Base-by-base conservation (phyloP, 2,329 filamentous ascomycete genomes). In the Trichoderma lentiforme region DNA sequence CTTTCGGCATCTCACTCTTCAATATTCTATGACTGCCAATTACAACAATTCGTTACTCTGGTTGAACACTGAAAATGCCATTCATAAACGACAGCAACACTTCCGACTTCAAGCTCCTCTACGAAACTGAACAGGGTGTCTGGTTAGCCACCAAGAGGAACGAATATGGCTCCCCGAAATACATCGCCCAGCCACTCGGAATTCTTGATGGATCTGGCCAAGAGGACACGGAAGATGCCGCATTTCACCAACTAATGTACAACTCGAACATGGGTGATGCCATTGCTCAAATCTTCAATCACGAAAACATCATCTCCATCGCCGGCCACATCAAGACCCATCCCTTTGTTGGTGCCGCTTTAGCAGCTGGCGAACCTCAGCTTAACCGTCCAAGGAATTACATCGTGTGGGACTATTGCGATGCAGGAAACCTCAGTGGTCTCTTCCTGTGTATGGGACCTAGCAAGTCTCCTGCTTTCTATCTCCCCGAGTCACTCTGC, bases 371-470 rank as follows among this genome's bases (percentile, higher is more conserved):
- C 71, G 61, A 74, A 61, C 32, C 36, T 61, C 15, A 57, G 30
- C 26, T n/a, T 9, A n/a, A 7, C 26, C 72, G 34, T 9, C 77
- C 72, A 68, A 79, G 79, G 18, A 73, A 80, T 61, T 79, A 83
- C 72, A 76, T 85, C 18, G 78, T 88, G 26, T 88, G 83, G 83
- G 87, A 89, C 76, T 84, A 82, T 70, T 87, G 86, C 78, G 84
- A 87, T 72, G 86, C 83, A 5, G 86, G 86, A 39, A 85, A 81
- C 53, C 81, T 89, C 43, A 80, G 81, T 28, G 80, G 81, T 34
- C 74, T 88, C 12, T 79, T 86, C 26, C 60, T 79, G 3, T 75
- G 78, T 18, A 74, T 79, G 30, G 74, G 73, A 5, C 73, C 75
- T 18, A 53, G 70, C n/a, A 53, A 71, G 2, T 34, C 73, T 34